Percentiles rank a stretch among this genome's conserved stretches.
Evolutionary conservation across 2,329 filamentous ascomycete species (phyloP).

Genomic region (Penicillium sp.): DNA sequence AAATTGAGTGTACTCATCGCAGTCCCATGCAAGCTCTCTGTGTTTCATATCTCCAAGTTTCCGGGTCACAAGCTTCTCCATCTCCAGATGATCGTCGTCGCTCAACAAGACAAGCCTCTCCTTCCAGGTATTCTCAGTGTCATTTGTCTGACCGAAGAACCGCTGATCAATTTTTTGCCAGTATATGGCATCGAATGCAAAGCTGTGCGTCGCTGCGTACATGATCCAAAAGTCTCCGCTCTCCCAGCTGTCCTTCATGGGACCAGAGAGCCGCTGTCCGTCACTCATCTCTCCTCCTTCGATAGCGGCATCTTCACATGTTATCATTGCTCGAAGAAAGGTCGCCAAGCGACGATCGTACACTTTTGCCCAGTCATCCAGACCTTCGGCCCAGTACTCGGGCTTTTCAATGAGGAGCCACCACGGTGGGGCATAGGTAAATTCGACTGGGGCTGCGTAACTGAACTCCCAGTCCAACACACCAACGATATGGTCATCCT

Average conservation of each 20-base stretch:
- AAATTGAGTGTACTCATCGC: background rate
- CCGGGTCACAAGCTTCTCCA: slow-evolving; percentile 8
- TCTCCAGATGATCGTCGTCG: slow-evolving; percentile 12
- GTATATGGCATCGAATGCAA: slow-evolving; percentile 25
- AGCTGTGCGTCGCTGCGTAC: slow-evolving; percentile 23
- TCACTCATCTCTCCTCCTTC: slow-evolving; percentile 10
- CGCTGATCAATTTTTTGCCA: slow-evolving; percentile 20
- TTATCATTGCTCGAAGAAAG: slow-evolving; percentile 18
- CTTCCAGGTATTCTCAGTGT: slow-evolving; percentile 14
- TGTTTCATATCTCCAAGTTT: slow-evolving; percentile 10
- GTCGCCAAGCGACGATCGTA: slow-evolving; percentile 11
- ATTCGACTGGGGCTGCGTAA: slow-evolving; percentile 31
- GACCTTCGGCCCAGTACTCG: slow-evolving; percentile 30
- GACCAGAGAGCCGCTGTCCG: slow-evolving; percentile 20
- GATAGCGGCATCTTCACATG: slow-evolving; percentile 18
- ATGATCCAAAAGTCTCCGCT: slow-evolving; percentile 24
- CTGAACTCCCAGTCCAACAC: slow-evolving; percentile 37
- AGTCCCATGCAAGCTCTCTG: slow-evolving; percentile 3
- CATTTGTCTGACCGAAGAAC: slow-evolving; percentile 13
- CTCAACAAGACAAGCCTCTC: slow-evolving; percentile 7
- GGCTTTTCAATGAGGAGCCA: slow-evolving; percentile 36
- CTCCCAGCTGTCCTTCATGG: slow-evolving; percentile 23
- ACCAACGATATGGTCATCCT: slow-evolving; percentile 19
- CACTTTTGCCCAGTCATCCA: slow-evolving; percentile 15
- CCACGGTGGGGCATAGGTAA: slow-evolving; percentile 28